Base-by-base conservation (phyloP, 257 asterid genomes). In the Lavandula angustifolia region DNA sequence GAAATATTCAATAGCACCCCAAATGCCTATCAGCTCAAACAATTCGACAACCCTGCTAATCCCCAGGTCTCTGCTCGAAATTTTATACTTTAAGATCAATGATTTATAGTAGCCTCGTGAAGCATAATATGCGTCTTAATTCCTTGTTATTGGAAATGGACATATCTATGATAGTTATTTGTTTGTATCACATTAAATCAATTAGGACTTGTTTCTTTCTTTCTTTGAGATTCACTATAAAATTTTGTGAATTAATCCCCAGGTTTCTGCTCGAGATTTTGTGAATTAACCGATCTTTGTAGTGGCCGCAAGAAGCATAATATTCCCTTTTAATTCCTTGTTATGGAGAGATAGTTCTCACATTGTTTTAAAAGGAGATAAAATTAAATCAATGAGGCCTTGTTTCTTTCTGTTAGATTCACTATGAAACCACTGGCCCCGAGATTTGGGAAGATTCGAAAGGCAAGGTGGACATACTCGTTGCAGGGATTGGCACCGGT, bases 401-500 rank as follows among this genome's bases (percentile, higher is more conserved):
- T 60, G 42, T 13, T 52, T 16, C 10, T 11, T 46, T 17, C 6
- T 53, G 75, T 13, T 67, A 92, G 99, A 72, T 90, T 72, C 99
- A 92, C 78, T 92, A 84, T 70, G 97, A 92, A 80, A 87, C 96
- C 68, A 92, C 99, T 41, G 95, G 99, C 66, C 99, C 99, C 2
- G 99, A 87, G 84, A 92, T 92, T 54, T 92, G 97, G 97, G 97
- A 92, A 62, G 97, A 92, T 79, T 84, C 99, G 32, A 87, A 72
- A 66, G 99, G 99, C 71, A 85, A 84, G 77, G 88, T 89, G 63
- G 99, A 87, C 81, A 89, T 92, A 75, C 73, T 92, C 70, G 88
- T 92, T 77, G 97, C 97, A n/a, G 97, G 97, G 64, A 87, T 92
- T 52, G 97, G 97, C 46, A 92, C 99, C 43, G 97, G 99, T 61